Conservation (phyloP, 768 basidiomycete species). For the Clavulina sp. region DNA sequence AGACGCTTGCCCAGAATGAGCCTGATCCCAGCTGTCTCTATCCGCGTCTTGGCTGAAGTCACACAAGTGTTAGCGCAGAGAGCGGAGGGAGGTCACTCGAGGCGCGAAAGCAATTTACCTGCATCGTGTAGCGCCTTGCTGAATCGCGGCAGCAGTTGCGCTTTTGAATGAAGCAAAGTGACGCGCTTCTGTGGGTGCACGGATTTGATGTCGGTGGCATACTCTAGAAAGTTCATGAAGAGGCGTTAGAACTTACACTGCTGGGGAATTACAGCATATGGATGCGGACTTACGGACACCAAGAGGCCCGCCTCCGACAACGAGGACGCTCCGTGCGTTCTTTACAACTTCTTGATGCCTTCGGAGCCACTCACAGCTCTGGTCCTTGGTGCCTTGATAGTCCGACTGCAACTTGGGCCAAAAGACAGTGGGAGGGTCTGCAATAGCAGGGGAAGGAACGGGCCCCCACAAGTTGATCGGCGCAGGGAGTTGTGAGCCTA, state of each 20-base stretch:
- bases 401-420: too few species aligned
- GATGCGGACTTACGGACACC: conserved; percentile 19
- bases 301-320: conserved; percentile 23
- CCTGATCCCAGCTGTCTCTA: too few species aligned
- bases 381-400: conserved; percentile 16
- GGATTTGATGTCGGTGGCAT: conserved; percentile 22
- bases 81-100: too few species aligned
- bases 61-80: too few species aligned
- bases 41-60: too few species aligned
- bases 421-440: too few species aligned
- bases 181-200: conserved; percentile 20
- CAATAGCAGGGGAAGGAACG: background rate
- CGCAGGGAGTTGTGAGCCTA: background rate
- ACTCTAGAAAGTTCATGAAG: conserved; percentile 15
- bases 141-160: conserved; percentile 20
- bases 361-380: conserved; percentile 19
- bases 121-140: conserved; percentile 18
- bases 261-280: background rate
- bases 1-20: too few species aligned
- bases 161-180: conserved; percentile 21
- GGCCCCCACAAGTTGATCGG: background rate
- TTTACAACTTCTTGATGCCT: conserved; percentile 15
- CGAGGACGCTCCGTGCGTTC: conserved; percentile 17
- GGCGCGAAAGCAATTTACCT: too few species aligned
- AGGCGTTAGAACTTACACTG: background rate